Base-by-base conservation (phyloP, 2,329 filamentous ascomycete genomes). In the Calycina herbarum region DNA sequence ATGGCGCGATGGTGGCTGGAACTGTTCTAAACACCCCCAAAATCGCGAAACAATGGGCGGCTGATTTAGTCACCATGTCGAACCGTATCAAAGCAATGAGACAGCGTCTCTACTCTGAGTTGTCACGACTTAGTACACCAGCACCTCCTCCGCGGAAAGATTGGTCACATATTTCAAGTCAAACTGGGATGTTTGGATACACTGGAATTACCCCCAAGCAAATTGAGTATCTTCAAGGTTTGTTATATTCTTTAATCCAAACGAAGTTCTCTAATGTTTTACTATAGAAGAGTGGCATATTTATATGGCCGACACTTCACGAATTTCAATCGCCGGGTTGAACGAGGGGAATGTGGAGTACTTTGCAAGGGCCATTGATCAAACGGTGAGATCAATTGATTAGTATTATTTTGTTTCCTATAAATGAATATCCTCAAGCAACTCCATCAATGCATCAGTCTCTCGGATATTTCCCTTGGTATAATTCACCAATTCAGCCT, bases 181-280 rank as follows among this genome's bases (percentile, higher is more conserved):
- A 80, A 33, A 77, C 69, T 11, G 78, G 78, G 33, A 80, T 80
- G 78, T 80, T 80, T 69, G 76, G 75, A 0, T 79, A 77, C 65
- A 83, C 83, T 0, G 85, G 84, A 0, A 74, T 87, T 66, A 80
- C 67, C 4, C 79, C 82, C 66, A 66, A 74, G 3, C 83, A 86
- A 68, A 82, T 86, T 8, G 67, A 68, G 3, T 70, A 77, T 58
- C 70, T 68, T 27, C 48, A 67, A 64, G 59, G 62, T 58, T 54
- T 10, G 56, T 54, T 57, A 31, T 48, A 17, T n/a, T 57, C 48
- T 24, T 20, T 15, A 5, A 35, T 33, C 31, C 5, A 20, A 10
- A 5, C 31, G 27, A 58, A 1, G 5, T 33, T 54, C 17, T n/a
- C 20, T 57, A 40, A 45, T n/a, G 6, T n/a, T 15, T 42, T 31